Percentiles rank a stretch among this genome's conserved stretches.
Evolutionary conservation across 2,329 filamentous ascomycete species (phyloP).

Genomic region (Tolypocladium tundrense): DNA sequence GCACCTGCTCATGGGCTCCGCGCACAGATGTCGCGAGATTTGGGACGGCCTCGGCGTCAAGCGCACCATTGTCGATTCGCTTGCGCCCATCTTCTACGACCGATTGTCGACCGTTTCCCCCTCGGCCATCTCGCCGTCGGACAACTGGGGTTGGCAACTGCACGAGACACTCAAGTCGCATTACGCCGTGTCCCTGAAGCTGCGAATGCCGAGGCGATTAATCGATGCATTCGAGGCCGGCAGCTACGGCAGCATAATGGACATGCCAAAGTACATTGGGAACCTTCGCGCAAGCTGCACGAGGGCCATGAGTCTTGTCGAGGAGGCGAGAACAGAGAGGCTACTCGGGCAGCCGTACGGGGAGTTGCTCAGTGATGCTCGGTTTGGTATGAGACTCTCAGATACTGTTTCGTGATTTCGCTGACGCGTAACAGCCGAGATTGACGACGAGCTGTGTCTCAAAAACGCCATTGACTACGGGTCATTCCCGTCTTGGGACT

Average conservation of each 20-base stretch:
- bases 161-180: conserved; percentile 33
- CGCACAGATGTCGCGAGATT: conserved; percentile 32
- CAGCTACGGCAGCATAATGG: conserved; percentile 40
- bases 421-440: conserved; percentile 24
- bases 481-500: conserved; percentile 38
- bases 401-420: neutral
- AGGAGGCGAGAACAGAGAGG: conserved; percentile 37
- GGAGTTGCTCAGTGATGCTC: conserved; percentile 30
- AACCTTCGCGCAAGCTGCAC: conserved; percentile 39
- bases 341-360: conserved; percentile 29
- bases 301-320: conserved; percentile 39
- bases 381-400: conserved; percentile 30
- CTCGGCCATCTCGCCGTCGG: conserved; percentile 19
- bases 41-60: conserved; percentile 45
- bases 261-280: conserved; percentile 33
- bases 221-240: conserved; percentile 38
- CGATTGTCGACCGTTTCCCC: conserved; percentile 43
- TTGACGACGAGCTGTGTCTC: conserved; percentile 28
- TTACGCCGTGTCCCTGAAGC: conserved; percentile 34
- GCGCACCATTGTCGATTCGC: conserved; percentile 45
- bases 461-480: conserved; percentile 39
- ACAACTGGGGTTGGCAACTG: conserved; percentile 22
- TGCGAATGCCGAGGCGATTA: conserved; percentile 31
- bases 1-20: conserved; percentile 40
- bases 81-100: conserved; percentile 45